Conservation (phyloP, 2,329 filamentous ascomycete genomes). For the Sporothrix schenckii region DNA sequence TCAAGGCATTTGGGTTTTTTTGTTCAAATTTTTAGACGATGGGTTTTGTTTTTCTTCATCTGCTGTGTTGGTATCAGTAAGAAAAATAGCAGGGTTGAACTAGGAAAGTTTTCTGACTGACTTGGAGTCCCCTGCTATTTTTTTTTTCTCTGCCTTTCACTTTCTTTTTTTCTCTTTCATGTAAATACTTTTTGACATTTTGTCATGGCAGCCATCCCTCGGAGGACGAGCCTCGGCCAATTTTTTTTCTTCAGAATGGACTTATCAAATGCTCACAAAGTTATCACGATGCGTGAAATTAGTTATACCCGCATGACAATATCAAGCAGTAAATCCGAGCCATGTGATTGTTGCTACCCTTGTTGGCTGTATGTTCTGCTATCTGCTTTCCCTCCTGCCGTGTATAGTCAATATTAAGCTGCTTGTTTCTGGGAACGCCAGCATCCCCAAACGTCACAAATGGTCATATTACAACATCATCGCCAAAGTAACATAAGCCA, state of each 20-base stretch:
- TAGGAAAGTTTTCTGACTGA: too few relatives aligned
- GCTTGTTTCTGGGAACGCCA: not conserved
- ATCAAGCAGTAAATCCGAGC: too few relatives aligned
- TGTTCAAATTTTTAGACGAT: constrained; percentile 1
- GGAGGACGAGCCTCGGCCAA: not conserved
- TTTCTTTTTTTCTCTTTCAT: constrained; percentile 1
- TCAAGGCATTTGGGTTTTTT: not conserved
- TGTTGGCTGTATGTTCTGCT: too few relatives aligned
- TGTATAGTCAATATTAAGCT: too few relatives aligned
- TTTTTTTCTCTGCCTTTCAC: not conserved
- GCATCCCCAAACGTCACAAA: not conserved
- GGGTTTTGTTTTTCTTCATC: not conserved
- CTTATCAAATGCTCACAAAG: not conserved
- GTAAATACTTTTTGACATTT: constrained; percentile 14
- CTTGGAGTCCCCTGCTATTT: constrained; percentile 9
- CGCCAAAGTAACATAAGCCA: not conserved
- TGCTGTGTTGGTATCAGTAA: not conserved
- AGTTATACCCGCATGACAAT: not conserved
- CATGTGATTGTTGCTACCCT: too few relatives aligned
- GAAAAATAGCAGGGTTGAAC: not conserved
- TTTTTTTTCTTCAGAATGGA: not conserved
- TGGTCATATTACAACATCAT: not conserved
- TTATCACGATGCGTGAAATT: not conserved
- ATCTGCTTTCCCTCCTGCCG: too few relatives aligned
- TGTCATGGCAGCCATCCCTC: not conserved